phyloP scores from a whole-genome alignment of 83 land plant genomes.

The Thuja plicata region DNA sequence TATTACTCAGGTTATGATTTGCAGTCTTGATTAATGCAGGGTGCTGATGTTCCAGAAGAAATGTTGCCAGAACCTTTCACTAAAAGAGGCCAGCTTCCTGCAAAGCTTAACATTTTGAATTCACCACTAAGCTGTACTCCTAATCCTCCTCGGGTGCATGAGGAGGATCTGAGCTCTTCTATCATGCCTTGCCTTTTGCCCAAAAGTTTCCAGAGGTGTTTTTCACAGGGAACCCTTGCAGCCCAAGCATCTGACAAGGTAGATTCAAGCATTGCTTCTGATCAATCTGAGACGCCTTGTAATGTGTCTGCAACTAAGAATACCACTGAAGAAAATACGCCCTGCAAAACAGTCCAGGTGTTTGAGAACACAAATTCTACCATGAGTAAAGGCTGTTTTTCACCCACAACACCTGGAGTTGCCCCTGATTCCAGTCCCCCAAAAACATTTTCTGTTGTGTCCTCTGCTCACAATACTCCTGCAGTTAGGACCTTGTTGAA shows the following conservation, averaged over 20 bases:
- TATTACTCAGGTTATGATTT: not conserved
- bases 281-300: not conserved
- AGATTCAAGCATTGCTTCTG: not conserved
- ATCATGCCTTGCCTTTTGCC: not conserved
- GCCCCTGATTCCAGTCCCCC: not conserved
- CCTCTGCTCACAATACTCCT: not conserved
- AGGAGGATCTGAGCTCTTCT: not conserved
- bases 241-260: not conserved
- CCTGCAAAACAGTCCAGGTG: not conserved
- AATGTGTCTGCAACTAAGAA: not conserved
- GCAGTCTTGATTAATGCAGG: constrained; percentile 19
- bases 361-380: not conserved
- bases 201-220: not conserved
- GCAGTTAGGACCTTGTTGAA: not conserved
- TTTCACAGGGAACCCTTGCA: not conserved
- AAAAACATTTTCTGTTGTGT: not conserved
- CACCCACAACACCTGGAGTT: not conserved
- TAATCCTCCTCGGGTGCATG: not conserved
- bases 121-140: not conserved
- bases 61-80: constrained; percentile 52
- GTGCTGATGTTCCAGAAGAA: constrained; percentile 44
- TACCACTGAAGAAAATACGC: not conserved
- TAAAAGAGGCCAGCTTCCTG: constrained; percentile 6
- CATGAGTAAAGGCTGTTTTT: not conserved
- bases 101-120: not conserved